A percentile compares a stretch with the other conserved stretches of the same genome.
Conservation (phyloP, 345 rosid genomes). For the Gossypium anomalum region DNA sequence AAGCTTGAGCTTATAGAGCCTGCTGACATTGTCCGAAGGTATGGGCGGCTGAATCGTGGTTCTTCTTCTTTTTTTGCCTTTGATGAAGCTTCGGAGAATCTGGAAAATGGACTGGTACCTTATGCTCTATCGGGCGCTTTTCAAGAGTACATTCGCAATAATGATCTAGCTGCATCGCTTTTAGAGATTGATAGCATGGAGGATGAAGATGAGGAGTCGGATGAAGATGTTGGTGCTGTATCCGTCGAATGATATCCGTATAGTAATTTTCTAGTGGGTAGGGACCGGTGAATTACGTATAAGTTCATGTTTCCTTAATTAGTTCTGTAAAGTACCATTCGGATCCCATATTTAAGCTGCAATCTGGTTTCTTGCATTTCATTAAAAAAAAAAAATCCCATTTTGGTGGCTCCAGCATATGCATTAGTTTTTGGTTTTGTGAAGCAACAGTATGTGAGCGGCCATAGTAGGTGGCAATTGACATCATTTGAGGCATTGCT, state of each 20-base stretch:
- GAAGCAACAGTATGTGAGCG: background rate
- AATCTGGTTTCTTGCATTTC: background rate
- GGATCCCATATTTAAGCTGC: too few relatives aligned
- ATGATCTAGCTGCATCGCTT: background rate
- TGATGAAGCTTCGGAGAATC: constrained; percentile 12
- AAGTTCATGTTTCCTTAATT: background rate
- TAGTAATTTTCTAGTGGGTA: background rate
- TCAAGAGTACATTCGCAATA: constrained; percentile 13
- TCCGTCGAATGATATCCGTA: background rate
- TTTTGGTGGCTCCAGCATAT: background rate
- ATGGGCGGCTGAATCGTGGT: constrained; percentile 8
- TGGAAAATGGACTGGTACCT: constrained; percentile 18
- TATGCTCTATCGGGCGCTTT: background rate
- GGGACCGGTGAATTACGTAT: background rate
- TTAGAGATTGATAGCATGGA: background rate
- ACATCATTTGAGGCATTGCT: background rate
- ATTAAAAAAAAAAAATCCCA: too few relatives aligned
- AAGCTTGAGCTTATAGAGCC: constrained; percentile 29
- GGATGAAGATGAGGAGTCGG: constrained; percentile 11
- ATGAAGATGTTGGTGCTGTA: background rate
- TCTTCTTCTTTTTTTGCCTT: background rate
- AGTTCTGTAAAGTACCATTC: background rate
- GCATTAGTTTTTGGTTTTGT: background rate
- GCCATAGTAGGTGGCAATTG: background rate
- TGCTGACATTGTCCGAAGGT: background rate